phyloP scores from a whole-genome alignment of 1,284 basidiomycete species.

The Mycena sp. region DNA sequence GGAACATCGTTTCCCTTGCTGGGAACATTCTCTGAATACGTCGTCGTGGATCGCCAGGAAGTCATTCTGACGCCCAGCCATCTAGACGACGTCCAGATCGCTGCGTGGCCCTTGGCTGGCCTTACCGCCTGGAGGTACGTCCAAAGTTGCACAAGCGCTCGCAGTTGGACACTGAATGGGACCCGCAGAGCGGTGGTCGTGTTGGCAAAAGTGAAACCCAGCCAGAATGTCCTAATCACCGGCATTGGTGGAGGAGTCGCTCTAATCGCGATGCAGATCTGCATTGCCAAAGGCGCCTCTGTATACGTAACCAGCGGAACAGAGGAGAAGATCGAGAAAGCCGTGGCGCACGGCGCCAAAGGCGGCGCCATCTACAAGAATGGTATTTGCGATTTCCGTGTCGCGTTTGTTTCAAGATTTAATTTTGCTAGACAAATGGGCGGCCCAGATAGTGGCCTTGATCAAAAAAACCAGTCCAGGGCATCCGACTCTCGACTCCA shows the following conservation, averaged over 20 bases:
- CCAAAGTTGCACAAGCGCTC: neutral
- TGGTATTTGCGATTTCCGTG: conserved; percentile 47
- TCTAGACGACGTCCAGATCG: conserved; percentile 74
- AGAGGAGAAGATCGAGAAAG: conserved; percentile 75
- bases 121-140: conserved; percentile 85
- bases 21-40: conserved; percentile 84
- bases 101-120: conserved; percentile 81
- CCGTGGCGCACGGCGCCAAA: conserved; percentile 76
- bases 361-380: conserved; percentile 83
- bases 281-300: conserved; percentile 78
- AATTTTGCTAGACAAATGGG: conserved; percentile 67
- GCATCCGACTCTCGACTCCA: conserved; percentile 63
- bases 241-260: conserved; percentile 89
- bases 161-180: neutral
- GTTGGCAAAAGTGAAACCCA: conserved; percentile 69
- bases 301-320: conserved; percentile 87
- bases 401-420: neutral
- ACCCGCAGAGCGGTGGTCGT: conserved; percentile 72
- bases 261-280: conserved; percentile 79
- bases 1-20: conserved; percentile 59
- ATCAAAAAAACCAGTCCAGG: conserved; percentile 51
- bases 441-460: conserved; percentile 59
- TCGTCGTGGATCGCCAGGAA: conserved; percentile 76
- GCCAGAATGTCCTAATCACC: conserved; percentile 83
- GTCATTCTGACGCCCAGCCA: conserved; percentile 76